phyloP scores from a whole-genome alignment of 306 rosid genomes.

The Quercus variabilis region DNA sequence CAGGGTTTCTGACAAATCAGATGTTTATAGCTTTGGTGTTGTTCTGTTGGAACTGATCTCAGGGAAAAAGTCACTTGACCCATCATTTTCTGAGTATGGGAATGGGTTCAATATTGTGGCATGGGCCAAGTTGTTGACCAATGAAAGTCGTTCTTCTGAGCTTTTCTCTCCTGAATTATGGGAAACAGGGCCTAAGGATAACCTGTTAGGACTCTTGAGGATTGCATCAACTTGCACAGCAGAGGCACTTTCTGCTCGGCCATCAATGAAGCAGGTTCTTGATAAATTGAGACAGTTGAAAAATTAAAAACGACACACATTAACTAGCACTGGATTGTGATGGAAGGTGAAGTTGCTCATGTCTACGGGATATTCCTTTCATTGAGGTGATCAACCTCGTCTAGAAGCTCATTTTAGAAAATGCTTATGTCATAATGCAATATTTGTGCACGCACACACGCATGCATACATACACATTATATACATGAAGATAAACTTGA shows the following conservation, averaged over 20 bases:
- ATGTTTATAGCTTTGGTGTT: slow-evolving; percentile 73
- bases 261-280: slow-evolving; percentile 50
- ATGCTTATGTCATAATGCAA: neutral
- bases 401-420: neutral
- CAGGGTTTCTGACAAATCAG: slow-evolving; percentile 66
- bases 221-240: slow-evolving; percentile 46
- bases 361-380: slow-evolving; percentile 5
- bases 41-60: slow-evolving; percentile 64
- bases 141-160: slow-evolving; percentile 42
- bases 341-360: slow-evolving; percentile 14
- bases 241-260: slow-evolving; percentile 43
- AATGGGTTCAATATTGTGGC: slow-evolving; percentile 72
- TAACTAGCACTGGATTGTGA: slow-evolving; percentile 6
- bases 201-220: slow-evolving; percentile 37
- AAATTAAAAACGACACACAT: slow-evolving; percentile 18
- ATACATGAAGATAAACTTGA: neutral
- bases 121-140: slow-evolving; percentile 56
- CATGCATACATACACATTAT: neutral
- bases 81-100: slow-evolving; percentile 57
- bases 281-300: slow-evolving; percentile 45
- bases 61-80: slow-evolving; percentile 64
- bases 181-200: slow-evolving; percentile 49
- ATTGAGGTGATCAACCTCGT: slow-evolving; percentile 20
- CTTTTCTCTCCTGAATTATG: slow-evolving; percentile 42
- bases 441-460: neutral